Evolutionary conservation across 2,329 filamentous ascomycete genomes (phyloP), one percentile per base, ranked within the genome.

Genomic region (Clonostachys byssicola): DNA sequence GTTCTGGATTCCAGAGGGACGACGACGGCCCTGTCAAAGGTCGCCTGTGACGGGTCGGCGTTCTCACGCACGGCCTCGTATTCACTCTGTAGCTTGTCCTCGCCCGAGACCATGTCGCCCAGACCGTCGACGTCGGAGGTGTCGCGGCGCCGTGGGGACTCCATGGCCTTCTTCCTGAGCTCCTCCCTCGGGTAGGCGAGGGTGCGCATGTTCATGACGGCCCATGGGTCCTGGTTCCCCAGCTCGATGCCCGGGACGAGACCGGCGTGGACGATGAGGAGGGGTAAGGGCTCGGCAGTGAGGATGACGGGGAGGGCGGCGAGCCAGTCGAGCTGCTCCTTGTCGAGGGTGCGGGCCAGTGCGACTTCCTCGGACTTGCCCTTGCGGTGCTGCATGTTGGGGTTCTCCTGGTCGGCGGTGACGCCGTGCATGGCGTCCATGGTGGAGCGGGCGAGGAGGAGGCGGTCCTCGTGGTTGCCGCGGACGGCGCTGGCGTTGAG

Each of bases 201-300:
- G 7, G 84, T 88, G 48, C 91, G 83, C 89, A 99, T 95, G 61
- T 90, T 94, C 91, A 96, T 96, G 39, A 88, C 87, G 45, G 86
- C 85, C 64, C 81, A 84, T 0, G 91, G 86, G 63, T 96, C 77
- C 56, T 86, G 92, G 45, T 78, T 72, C 42, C 85, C 74, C 13
- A 95, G 73, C 1, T 78, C 65, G 1, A 95, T 70, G 6, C 84
- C 86, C 0, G 92, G 89, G 0, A 94, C 84, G 3, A 97, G 75
- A 1, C 94, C 94, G 1, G 82, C 92, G 68, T 97, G 94, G 7
- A 92, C 92, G 5, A 95, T 74, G 49, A 85, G 75, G 35, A 85
- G 78, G 1, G 74, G 70, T 35, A 92, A 67, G 13, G 71, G 60
- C n/a, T 89, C 87, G 34, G 91, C 70, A 48, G 81, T 76, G 44